Conservation (phyloP, 495 filamentous ascomycete genomes). For the Xylaria flabelliformis region DNA sequence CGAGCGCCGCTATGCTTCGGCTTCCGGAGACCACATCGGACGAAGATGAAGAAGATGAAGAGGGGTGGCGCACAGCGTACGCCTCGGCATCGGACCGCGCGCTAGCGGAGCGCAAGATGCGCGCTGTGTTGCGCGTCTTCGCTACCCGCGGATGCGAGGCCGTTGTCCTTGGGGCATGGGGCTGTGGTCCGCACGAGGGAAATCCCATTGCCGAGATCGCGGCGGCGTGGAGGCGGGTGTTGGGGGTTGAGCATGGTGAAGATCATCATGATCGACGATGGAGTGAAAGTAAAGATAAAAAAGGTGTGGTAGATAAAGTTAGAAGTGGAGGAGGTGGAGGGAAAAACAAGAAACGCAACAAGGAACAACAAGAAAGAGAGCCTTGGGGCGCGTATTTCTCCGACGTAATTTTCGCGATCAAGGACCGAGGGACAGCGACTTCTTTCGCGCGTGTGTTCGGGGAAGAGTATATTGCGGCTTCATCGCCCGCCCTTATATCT, state of each 20-base stretch:
- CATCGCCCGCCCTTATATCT: constrained; percentile 12
- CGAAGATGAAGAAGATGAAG: not conserved
- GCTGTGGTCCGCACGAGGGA: constrained; percentile 66
- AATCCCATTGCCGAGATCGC: constrained; percentile 71
- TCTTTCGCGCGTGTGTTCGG: constrained; percentile 55
- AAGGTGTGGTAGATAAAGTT: not conserved
- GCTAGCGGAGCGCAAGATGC: constrained; percentile 64
- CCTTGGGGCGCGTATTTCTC: constrained; percentile 46
- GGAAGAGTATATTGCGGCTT: constrained; percentile 31
- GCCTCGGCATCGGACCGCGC: constrained; percentile 50
- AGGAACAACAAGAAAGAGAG: constrained; percentile 25
- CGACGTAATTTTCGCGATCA: constrained; percentile 57
- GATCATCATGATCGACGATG: not conserved
- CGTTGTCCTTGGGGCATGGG: constrained; percentile 71
- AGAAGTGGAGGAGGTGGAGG: not conserved
- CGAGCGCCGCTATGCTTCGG: constrained; percentile 62
- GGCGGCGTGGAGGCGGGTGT: constrained; percentile 63
- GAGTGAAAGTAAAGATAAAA: not conserved
- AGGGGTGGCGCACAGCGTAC: constrained; percentile 23
- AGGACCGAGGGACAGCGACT: constrained; percentile 38
- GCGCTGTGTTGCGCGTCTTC: constrained; percentile 63
- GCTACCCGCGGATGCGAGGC: constrained; percentile 54
- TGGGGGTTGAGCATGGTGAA: constrained; percentile 39
- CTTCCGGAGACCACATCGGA: constrained; percentile 50
- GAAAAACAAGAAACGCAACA: not conserved